Evolutionary conservation across 805 yeast species (phyloP), one percentile per base, ranked within the genome.

Genomic region (Ogataea henricii): DNA sequence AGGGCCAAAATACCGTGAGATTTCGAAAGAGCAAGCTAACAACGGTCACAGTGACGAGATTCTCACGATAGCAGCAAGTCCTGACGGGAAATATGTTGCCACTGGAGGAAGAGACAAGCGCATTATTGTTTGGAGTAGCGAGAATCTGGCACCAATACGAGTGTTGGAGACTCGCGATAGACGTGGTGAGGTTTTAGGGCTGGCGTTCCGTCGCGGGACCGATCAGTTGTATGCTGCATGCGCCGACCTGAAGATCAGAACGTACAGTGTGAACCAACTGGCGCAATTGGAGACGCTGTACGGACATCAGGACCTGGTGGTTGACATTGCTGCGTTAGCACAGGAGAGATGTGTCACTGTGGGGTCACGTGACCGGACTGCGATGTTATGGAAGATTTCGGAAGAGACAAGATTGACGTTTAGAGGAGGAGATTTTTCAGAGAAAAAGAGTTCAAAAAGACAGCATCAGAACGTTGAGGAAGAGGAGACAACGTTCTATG

Each of bases 291-390:
- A 94, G 71, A 85, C 88, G 4, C 71, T 94, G 39, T 94, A 89
- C 64, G 99, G 99, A 2, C 99, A 94, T 68, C 98, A 94, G 70
- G 99, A 94, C 63, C 73, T 80, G 46, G 91, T 92, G 38, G 77
- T 79, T 36, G 97, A 85, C 61, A 84, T 94, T 45, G 71, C 89
- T 18, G 89, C 97, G 0, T 71, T 94, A 51, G 79, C 81, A 8
- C 83, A 83, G 66, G 98, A 94, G 63, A 81, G 97, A 49, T 94
- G 99, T 73, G 91, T 94, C 14, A 89, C 96, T 21, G 98, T 92
- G 26, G 99, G 99, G 14, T 77, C 96, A 3, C 81, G 98, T 58
- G 99, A 94, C 69, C 83, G 95, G 60, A 88, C 97, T 4, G 97
- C 92, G 8, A 86, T 95, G 85, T 73, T 88, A 59, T 94, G 99